Base-by-base conservation (phyloP, 2,329 filamentous ascomycete genomes). In the Paecilomyces niveus region DNA sequence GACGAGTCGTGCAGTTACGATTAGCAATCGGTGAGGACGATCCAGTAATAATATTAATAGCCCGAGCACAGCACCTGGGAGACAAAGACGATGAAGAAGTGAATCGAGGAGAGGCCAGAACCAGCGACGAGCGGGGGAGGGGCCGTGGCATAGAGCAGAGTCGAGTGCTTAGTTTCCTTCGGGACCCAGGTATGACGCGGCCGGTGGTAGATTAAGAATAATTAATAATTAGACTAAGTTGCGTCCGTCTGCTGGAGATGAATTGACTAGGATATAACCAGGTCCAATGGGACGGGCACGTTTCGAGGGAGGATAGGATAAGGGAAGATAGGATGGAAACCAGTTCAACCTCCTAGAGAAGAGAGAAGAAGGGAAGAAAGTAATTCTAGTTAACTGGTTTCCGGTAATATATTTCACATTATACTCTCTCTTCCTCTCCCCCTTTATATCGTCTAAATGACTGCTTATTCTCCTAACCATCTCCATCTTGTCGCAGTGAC, bases 71-170 rank as follows among this genome's bases (percentile, higher is more conserved):
- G 54, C 22, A 22, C n/a, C 15, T 8, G 6, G 32, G 8, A 52
- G 55, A 51, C 9, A 24, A 53, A 57, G 10, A 21, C 22, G 45
- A 15, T 11, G 31, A 26, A 56, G 33, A 3, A 13, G 26, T 33
- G 26, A n/a, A 53, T 49, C 26, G 31, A 52, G 29, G 32, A 52
- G 39, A 39, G 35, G 35, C 35, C n/a, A 39, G 35, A 39, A 18
- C 39, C 39, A 45, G 39, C 39, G 35, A 45, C 15, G 60, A 62
- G 62, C 59, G 61, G 62, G 59, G 57, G 56, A 62, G 53, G 26
- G 50, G 45, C 21, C 15, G 55, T 32, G 52, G 55, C 55, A 57
- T 57, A 45, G 22, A 32, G 53, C 21, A 32, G 53, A 35, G 18
- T 13, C 13, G 31, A 32, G 3, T 3, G 10, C n/a, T 21, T 45